Conservation (phyloP, 2,329 filamentous ascomycete genomes). For the Hypomyces perniciosus region DNA sequence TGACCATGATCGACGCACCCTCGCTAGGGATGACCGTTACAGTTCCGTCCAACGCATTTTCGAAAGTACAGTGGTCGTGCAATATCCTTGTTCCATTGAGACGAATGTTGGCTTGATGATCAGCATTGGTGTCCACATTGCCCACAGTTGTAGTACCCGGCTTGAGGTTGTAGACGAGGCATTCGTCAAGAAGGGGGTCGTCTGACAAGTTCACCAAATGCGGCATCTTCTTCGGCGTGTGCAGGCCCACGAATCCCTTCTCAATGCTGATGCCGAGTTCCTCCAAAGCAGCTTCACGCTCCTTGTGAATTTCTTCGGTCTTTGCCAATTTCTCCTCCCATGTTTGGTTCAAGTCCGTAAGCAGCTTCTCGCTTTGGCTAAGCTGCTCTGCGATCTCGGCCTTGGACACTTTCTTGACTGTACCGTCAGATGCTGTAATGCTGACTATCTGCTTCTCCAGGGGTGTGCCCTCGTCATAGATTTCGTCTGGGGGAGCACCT, state of each 20-base stretch:
- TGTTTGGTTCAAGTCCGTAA: conserved; percentile 93
- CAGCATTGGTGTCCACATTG: conserved; percentile 78
- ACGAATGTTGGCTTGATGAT: conserved; percentile 75
- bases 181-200: conserved; percentile 88
- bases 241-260: conserved; percentile 92
- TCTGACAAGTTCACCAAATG: conserved; percentile 98
- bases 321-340: conserved; percentile 96
- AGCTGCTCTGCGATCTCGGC: conserved; percentile 97
- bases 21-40: conserved; percentile 88
- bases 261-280: conserved; percentile 98
- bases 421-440: conserved; percentile 79
- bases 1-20: conserved; percentile 97
- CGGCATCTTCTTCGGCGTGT: conserved; percentile 98
- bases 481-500: conserved; percentile 60
- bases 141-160: conserved; percentile 91
- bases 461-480: conserved; percentile 89
- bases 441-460: conserved; percentile 94
- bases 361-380: conserved; percentile 91
- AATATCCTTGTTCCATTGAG: conserved; percentile 91
- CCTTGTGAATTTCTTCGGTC: conserved; percentile 96
- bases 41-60: conserved; percentile 77
- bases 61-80: conserved; percentile 87
- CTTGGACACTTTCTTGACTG: conserved; percentile 92
- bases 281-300: conserved; percentile 88
- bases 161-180: conserved; percentile 96